A percentile compares a stretch with the other conserved stretches of the same genome.
Conservation (phyloP, 169 alveolate genomes). For the Eimeria brunetti region DNA sequence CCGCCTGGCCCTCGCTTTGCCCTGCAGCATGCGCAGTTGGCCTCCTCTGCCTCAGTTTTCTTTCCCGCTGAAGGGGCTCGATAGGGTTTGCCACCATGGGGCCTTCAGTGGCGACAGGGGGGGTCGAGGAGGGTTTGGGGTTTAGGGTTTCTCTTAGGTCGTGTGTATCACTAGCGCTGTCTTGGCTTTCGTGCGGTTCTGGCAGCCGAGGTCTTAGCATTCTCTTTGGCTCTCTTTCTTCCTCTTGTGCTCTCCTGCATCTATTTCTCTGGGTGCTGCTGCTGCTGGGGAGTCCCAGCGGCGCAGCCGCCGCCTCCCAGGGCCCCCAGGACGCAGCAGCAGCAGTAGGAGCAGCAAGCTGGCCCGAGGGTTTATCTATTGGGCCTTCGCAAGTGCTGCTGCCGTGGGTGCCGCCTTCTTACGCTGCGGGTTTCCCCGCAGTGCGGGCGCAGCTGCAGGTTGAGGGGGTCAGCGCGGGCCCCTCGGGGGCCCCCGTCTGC, state of each 20-base stretch:
- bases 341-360: neutral
- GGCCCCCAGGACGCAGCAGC: too few relatives aligned
- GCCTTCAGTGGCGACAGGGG: neutral
- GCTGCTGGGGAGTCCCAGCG: too few relatives aligned
- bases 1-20: neutral
- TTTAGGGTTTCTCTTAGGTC: too few relatives aligned
- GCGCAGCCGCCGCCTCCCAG: too few relatives aligned
- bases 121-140: neutral
- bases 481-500: neutral
- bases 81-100: neutral
- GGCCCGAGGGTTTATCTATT: slow-evolving; percentile 34
- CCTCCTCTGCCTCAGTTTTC: neutral
- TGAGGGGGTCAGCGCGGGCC: neutral
- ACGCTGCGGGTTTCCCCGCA: slow-evolving; percentile 21
- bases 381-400: slow-evolving; percentile 78
- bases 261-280: too few relatives aligned
- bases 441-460: slow-evolving; percentile 74
- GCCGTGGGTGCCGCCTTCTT: slow-evolving; percentile 73
- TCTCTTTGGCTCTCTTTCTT: too few relatives aligned
- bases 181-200: too few relatives aligned
- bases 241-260: too few relatives aligned
- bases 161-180: too few relatives aligned
- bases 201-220: too few relatives aligned
- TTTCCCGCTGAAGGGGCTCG: neutral
- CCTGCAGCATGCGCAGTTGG: neutral